These are phyloP conservation scores for Ambrosia artemisiifolia DNA, from an alignment of 129 eudicot species.

Conservation along the genomic window DNA sequence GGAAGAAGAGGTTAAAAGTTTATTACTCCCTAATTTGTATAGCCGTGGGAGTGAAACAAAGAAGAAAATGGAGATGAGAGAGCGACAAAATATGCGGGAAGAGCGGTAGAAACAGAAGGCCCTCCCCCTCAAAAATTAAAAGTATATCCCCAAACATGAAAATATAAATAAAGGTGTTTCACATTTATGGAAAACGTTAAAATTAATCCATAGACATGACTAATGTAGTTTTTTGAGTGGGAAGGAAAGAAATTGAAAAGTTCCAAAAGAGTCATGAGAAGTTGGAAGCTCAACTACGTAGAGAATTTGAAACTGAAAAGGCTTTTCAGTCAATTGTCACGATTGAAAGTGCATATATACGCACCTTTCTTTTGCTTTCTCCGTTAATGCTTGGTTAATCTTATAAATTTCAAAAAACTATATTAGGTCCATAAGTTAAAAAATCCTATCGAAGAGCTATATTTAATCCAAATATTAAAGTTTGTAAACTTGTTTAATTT, in stretches of 20 bases:
- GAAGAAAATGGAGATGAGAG: no score
- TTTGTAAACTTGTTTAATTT: no score
- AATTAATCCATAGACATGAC: slow-evolving; percentile 8
- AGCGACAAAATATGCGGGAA: no score
- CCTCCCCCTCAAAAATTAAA: background rate
- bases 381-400: background rate
- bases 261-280: slow-evolving; percentile 19
- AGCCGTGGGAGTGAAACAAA: no score
- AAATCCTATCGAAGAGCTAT: no score
- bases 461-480: no score
- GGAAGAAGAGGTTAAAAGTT: no score
- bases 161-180: background rate
- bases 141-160: background rate
- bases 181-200: background rate
- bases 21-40: no score
- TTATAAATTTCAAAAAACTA: no score
- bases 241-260: slow-evolving; percentile 19
- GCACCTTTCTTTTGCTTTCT: background rate
- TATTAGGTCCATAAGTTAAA: no score
- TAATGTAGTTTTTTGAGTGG: slow-evolving; percentile 14
- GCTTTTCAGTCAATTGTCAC: slow-evolving; percentile 3
- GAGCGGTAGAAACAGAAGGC: no score
- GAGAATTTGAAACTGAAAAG: slow-evolving; percentile 16
- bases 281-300: slow-evolving; percentile 25
- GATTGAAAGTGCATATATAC: slow-evolving; percentile 5